Conservation (phyloP, 2,329 filamentous ascomycete genomes). For the Biscogniauxia marginata region DNA sequence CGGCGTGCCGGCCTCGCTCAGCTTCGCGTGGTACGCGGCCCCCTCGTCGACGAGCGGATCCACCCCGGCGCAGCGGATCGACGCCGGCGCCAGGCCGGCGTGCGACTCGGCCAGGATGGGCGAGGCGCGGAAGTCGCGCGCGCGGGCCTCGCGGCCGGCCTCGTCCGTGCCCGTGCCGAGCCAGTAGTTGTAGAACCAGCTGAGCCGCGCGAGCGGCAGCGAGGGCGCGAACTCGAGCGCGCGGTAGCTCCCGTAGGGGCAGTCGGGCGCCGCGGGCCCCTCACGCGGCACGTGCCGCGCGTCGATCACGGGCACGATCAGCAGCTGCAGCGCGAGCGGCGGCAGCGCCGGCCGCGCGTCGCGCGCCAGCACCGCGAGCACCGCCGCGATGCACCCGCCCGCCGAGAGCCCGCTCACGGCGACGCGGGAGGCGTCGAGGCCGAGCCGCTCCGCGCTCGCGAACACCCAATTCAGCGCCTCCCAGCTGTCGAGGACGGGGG, state of each 20-base stretch:
- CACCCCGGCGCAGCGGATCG: conserved; percentile 34
- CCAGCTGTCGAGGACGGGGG: conserved; percentile 47
- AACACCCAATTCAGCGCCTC: conserved; percentile 42
- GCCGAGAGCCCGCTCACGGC: conserved; percentile 27
- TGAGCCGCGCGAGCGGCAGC: conserved; percentile 33
- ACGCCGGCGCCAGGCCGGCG: conserved; percentile 32
- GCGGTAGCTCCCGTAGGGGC: conserved; percentile 34
- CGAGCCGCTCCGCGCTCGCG: conserved; percentile 29
- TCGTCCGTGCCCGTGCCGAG: conserved; percentile 30
- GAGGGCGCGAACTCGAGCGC: conserved; percentile 35
- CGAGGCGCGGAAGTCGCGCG: conserved; percentile 32
- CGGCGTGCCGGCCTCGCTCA: conserved; percentile 30
- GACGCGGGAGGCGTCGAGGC: conserved; percentile 24
- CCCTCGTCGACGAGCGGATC: conserved; percentile 36
- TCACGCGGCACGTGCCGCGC: conserved; percentile 34
- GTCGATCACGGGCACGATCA: conserved; percentile 36
- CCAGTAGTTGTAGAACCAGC: conserved; percentile 40
- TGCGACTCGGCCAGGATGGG: conserved; percentile 35
- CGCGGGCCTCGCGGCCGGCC: conserved; percentile 21
- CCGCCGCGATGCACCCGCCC: conserved; percentile 29
- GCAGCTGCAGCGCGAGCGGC: conserved; percentile 32
- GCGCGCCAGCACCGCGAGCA: conserved; percentile 23
- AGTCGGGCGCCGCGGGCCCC: conserved; percentile 22
- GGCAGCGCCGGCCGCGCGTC: conserved; percentile 29
- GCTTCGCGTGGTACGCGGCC: conserved; percentile 32